phyloP scores from a whole-genome alignment of 805 yeast species.

The Kluyveromyces siamensis region DNA sequence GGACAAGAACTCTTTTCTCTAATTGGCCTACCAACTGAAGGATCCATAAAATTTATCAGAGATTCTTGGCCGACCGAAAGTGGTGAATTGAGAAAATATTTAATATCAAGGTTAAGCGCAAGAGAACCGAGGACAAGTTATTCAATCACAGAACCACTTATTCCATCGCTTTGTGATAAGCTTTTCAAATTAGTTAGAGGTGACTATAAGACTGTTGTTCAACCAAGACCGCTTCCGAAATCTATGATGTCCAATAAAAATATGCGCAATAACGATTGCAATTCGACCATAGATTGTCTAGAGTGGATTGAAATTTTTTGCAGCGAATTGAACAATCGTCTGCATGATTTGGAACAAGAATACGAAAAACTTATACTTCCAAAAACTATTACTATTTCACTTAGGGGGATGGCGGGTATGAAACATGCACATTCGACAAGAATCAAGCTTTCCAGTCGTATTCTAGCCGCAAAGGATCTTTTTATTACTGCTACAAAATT shows the following conservation, averaged over 20 bases:
- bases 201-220: conserved; percentile 41
- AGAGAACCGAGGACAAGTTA: conserved; percentile 2
- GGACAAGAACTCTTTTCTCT: conserved; percentile 52
- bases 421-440: conserved; percentile 17
- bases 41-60: conserved; percentile 43
- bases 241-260: conserved; percentile 88
- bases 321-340: conserved; percentile 65
- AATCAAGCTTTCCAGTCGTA: conserved; percentile 7
- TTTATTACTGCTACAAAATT: conserved; percentile 31
- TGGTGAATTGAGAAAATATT: conserved; percentile 20
- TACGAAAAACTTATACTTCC: conserved; percentile 33
- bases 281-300: conserved; percentile 43
- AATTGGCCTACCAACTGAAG: conserved; percentile 42
- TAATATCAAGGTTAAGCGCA: conserved; percentile 10
- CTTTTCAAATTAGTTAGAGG: conserved; percentile 64
- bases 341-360: conserved; percentile 66
- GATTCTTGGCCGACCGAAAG: conserved; percentile 36
- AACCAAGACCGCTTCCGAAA: conserved; percentile 53
- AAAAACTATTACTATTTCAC: conserved; percentile 35
- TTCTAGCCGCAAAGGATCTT: conserved; percentile 17
- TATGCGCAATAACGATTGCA: conserved; percentile 50
- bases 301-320: conserved; percentile 80
- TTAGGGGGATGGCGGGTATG: conserved; percentile 23
- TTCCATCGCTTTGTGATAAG: conserved; percentile 40
- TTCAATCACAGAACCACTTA: conserved; percentile 33